These are phyloP conservation scores for Coemansia sp. DNA, from an alignment of 192 early-diverging fungal species.

Conservation along the genomic window DNA sequence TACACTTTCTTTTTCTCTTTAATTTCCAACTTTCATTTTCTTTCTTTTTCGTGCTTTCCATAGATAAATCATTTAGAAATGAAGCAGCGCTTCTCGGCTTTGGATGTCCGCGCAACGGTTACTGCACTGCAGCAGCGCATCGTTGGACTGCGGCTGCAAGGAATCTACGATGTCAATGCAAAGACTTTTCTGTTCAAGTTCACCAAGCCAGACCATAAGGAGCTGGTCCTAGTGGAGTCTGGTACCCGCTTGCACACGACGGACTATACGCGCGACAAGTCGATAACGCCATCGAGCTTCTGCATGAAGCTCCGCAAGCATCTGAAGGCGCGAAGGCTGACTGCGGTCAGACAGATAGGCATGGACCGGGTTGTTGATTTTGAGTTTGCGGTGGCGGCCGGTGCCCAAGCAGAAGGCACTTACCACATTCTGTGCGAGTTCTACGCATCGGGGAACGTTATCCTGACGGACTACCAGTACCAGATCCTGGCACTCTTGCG, in stretches of 20 bases:
- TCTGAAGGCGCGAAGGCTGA: conserved; percentile 78
- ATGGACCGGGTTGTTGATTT: conserved; percentile 92
- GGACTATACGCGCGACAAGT: conserved; percentile 85
- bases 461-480: conserved; percentile 89
- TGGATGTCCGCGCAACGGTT: conserved; percentile 86
- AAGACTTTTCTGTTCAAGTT: conserved; percentile 95
- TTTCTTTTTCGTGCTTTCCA: not conserved
- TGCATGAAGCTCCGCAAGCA: conserved; percentile 94
- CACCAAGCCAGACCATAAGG: conserved; percentile 84
- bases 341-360: conserved; percentile 80
- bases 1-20: not conserved
- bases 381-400: conserved; percentile 72
- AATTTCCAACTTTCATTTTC: not conserved
- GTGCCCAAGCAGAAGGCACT: conserved; percentile 46
- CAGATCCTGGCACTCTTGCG: conserved; percentile 84
- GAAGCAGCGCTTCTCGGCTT: conserved; percentile 88
- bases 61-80: conserved; percentile 33
- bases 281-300: conserved; percentile 81
- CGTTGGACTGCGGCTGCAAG: conserved; percentile 87
- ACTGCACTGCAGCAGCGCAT: conserved; percentile 67
- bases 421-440: conserved; percentile 81
- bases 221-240: conserved; percentile 88
- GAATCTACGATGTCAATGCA: conserved; percentile 92
- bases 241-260: conserved; percentile 95
- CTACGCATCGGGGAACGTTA: conserved; percentile 90